Evolutionary conservation across 345 rosid genomes (phyloP).

Genomic region (Syzygium grande): DNA sequence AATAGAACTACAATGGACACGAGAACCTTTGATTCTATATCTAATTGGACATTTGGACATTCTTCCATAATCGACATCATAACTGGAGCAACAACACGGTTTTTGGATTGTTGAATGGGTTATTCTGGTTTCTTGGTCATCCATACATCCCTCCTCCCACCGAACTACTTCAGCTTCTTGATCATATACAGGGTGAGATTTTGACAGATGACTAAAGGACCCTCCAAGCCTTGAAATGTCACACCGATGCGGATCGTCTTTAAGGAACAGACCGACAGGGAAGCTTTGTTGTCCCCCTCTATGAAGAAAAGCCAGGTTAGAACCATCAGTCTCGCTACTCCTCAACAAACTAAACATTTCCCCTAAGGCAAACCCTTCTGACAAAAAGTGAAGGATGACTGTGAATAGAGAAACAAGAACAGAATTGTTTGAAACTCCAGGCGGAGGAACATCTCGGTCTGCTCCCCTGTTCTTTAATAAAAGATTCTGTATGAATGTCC

Average conservation of each 20-base stretch:
- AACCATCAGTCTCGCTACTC: conserved; percentile 33
- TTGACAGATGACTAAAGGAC: conserved; percentile 66
- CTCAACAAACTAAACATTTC: conserved; percentile 49
- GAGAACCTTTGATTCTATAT: conserved; percentile 45
- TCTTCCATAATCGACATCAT: conserved; percentile 61
- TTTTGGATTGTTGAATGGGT: conserved; percentile 70
- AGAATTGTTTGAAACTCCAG: conserved; percentile 78
- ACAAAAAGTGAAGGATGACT: conserved; percentile 80
- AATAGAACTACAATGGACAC: conserved; percentile 50
- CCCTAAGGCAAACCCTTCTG: conserved; percentile 71
- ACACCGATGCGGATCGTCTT: conserved; percentile 66
- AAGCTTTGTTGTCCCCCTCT: conserved; percentile 89
- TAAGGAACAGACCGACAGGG: conserved; percentile 71
- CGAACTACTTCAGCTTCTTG: conserved; percentile 65
- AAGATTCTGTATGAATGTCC: conserved; percentile 80
- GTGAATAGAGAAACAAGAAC: conserved; percentile 84
- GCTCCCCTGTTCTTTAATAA: conserved; percentile 83
- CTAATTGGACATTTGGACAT: conserved; percentile 52
- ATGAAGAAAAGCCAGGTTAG: conserved; percentile 71
- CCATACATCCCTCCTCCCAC: conserved; percentile 98
- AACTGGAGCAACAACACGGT: conserved; percentile 91
- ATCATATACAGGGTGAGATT: conserved; percentile 56
- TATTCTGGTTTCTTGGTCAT: conserved; percentile 65
- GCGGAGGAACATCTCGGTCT: conserved; percentile 68
- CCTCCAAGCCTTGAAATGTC: conserved; percentile 97